Base-by-base conservation (phyloP, 176 grass and related monocot genomes). In the Lolium multiflorum region DNA sequence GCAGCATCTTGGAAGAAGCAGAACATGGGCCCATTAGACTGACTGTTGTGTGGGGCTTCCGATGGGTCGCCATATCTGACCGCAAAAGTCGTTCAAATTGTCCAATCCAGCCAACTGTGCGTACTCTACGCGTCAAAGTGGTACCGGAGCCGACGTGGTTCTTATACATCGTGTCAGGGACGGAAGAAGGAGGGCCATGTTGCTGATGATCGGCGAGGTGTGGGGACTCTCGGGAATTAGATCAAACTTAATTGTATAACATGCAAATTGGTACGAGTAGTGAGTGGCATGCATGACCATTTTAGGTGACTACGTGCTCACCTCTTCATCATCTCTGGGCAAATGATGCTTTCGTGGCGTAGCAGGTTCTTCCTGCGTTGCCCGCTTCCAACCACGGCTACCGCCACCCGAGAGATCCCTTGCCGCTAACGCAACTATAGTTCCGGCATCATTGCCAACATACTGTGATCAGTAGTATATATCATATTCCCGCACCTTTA, bases 341-440 rank as follows among this genome's bases (percentile, higher is more conserved):
- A 65, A 79, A 88, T 92, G 71, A 92, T 92, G 86, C 80, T 83
- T 89, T 86, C 81, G 85, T 88, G 89, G 76, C 85, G 89, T 91
- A 91, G 81, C 81, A 88, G 69, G 4, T 28, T 87, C 39, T 54
- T 25, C 18, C 21, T 43, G 66, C 66, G 66, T 9, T 18, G 66
- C 65, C 58, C 11, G 21, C 64, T 35, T 12, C 72, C 80, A 41
- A 78, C 63, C 38, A 43, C 18, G 51, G 70, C 76, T 38, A 62
- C 71, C 10, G 44, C 78, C 88, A 67, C 9, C 44, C 31, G 21
- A 9, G 2, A 31, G 39, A 39, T 92, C 26, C 20, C 91, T 89
- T 92, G 60, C 51, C 52, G 43, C 71, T 54, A 71, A 86, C 74
- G 91, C 87, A 48, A 84, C 52, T 57, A 47, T 57, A 47, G 17